These are phyloP conservation scores for Nitzschia sp. DNA, from an alignment of 108 stramenopile genomes.

Conservation along the genomic window DNA sequence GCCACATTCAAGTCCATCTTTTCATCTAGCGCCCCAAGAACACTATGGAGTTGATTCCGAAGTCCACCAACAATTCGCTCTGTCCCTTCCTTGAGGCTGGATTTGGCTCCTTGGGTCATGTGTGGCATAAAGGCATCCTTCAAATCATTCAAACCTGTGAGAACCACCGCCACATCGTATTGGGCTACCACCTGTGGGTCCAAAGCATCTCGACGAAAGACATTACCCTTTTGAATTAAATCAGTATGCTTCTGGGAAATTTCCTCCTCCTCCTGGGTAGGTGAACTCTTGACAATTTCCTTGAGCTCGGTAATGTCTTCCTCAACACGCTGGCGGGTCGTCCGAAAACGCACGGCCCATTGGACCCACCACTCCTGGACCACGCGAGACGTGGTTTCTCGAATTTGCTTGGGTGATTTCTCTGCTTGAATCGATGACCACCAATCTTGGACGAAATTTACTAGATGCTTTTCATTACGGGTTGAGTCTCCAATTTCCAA, in stretches of 20 bases:
- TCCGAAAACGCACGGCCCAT: slow-evolving; percentile 6
- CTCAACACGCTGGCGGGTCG: slow-evolving; percentile 15
- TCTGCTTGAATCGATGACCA: slow-evolving; percentile 20
- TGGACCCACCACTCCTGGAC: slow-evolving; percentile 29
- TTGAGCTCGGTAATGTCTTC: slow-evolving; percentile 32
- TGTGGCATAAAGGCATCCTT: slow-evolving; percentile 65
- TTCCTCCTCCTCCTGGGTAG: slow-evolving; percentile 12
- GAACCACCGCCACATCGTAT: slow-evolving; percentile 66
- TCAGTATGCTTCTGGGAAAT: slow-evolving; percentile 12
- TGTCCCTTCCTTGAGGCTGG: slow-evolving; percentile 16
- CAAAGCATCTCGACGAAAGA: slow-evolving; percentile 34
- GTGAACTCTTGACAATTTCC: slow-evolving; percentile 18
- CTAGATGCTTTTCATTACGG: neutral
- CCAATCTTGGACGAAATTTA: slow-evolving; percentile 17
- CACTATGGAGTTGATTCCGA: slow-evolving; percentile 11
- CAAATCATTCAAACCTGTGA: slow-evolving; percentile 69
- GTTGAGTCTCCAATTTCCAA: neutral
- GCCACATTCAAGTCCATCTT: slow-evolving; percentile 30
- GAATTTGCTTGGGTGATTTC: neutral
- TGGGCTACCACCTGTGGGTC: slow-evolving; percentile 31
- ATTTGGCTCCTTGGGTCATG: slow-evolving; percentile 15
- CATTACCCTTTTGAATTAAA: slow-evolving; percentile 20
- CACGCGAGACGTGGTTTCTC: neutral
- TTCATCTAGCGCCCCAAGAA: slow-evolving; percentile 35
- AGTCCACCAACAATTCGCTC: slow-evolving; percentile 16